Evolutionary conservation across 441 rosid genomes (phyloP).

Genomic region (Adansonia madagascariensis): DNA sequence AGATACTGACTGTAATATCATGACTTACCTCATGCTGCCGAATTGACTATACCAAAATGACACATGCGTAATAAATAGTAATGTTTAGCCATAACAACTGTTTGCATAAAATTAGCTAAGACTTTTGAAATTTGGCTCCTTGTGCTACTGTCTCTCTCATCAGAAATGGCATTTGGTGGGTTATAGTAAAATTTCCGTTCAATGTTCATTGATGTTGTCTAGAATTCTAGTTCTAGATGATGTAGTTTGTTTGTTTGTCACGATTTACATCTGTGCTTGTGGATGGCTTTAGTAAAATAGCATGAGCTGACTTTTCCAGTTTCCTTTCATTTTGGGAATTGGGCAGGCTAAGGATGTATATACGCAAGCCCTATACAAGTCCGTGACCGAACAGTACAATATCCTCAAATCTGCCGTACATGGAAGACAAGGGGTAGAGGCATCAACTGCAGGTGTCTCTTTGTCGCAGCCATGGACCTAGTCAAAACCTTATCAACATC

Average conservation of each 20-base stretch:
- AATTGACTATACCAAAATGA: not conserved
- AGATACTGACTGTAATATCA: conserved; percentile 5
- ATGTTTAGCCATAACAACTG: not conserved
- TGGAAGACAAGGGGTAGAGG: conserved; percentile 58
- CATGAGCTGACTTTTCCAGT: conserved; percentile 8
- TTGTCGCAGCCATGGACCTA: conserved; percentile 78
- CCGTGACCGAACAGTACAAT: conserved; percentile 70
- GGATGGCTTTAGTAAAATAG: conserved; percentile 21
- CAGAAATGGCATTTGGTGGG: not conserved
- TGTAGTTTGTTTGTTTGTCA: not conserved
- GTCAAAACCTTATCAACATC: not conserved
- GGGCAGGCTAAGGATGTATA: conserved; percentile 75
- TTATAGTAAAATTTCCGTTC: not conserved
- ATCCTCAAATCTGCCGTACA: conserved; percentile 68
- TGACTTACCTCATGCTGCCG: not conserved
- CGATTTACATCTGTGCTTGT: not conserved
- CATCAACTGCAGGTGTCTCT: conserved; percentile 43
- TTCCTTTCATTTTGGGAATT: not conserved
- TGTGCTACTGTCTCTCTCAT: not conserved
- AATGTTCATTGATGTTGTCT: too few relatives aligned
- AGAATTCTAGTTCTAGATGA: not conserved
- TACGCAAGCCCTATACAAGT: conserved; percentile 53
- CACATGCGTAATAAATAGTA: too few relatives aligned
- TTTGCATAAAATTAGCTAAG: not conserved
- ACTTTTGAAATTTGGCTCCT: not conserved